Conservation (phyloP, 257 asterid species). For the Nicotiana tomentosiformis region DNA sequence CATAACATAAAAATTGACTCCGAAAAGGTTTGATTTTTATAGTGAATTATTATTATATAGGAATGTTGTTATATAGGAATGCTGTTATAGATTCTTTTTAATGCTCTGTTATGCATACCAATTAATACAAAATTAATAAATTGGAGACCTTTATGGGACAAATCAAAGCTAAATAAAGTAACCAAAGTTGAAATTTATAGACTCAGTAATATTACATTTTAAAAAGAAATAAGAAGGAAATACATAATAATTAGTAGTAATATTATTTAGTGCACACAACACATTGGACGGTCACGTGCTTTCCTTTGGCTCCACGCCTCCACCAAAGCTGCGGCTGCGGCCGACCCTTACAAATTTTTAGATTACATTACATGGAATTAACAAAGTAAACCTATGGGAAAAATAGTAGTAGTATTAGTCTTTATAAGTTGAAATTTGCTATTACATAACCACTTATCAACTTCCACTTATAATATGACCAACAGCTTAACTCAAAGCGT, state of each 20-base stretch:
- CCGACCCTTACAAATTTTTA: background rate
- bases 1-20: too few relatives aligned
- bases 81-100: background rate
- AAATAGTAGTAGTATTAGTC: background rate
- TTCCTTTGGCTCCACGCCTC: background rate
- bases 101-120: background rate
- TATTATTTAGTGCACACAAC: background rate
- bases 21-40: too few relatives aligned
- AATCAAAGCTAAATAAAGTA: background rate
- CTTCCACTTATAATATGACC: background rate
- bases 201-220: background rate
- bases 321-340: background rate
- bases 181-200: background rate
- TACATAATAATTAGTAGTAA: background rate
- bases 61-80: too few relatives aligned
- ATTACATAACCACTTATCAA: background rate
- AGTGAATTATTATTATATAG: too few relatives aligned
- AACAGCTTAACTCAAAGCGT: background rate
- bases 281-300: slow-evolving; percentile 2
- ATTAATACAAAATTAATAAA: background rate
- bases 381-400: background rate
- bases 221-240: background rate
- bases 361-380: too few relatives aligned
- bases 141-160: background rate
- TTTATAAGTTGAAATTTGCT: background rate